Conservation (phyloP, 2,329 filamentous ascomycete genomes). For the Mycogone perniciosa region DNA sequence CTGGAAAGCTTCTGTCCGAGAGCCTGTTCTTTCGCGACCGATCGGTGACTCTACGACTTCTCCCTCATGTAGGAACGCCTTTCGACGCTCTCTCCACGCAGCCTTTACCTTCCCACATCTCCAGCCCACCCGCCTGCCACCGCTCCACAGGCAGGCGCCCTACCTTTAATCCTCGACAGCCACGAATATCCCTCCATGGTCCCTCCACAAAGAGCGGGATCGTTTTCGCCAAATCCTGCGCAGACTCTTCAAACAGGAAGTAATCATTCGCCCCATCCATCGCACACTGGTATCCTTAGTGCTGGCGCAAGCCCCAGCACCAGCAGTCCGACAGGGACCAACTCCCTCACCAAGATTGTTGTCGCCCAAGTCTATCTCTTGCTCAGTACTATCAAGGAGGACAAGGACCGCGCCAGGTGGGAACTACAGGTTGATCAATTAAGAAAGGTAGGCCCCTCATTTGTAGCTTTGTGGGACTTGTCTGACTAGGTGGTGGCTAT, state of each 20-base stretch:
- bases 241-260: constrained; percentile 51
- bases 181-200: constrained; percentile 45
- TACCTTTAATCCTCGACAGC: constrained; percentile 25
- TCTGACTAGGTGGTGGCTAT: constrained; percentile 17
- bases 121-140: constrained; percentile 30
- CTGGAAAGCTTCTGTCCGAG: constrained; percentile 3
- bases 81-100: constrained; percentile 22
- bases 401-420: constrained; percentile 86
- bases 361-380: constrained; percentile 93
- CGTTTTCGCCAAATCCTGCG: constrained; percentile 56
- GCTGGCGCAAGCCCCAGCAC: constrained; percentile 56
- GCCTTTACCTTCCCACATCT: constrained; percentile 20
- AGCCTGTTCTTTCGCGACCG: constrained; percentile 3
- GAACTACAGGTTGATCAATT: constrained; percentile 87
- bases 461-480: constrained; percentile 1
- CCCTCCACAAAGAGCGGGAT: constrained; percentile 56
- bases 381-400: constrained; percentile 89
- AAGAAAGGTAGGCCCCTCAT: constrained; percentile 61
- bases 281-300: constrained; percentile 51
- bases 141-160: constrained; percentile 31
- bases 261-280: constrained; percentile 51
- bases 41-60: constrained; percentile 8
- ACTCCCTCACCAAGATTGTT: constrained; percentile 81
- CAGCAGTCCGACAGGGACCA: constrained; percentile 56
- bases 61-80: constrained; percentile 31